Percentiles rank a stretch among this genome's conserved stretches.
phyloP scores from a whole-genome alignment of 495 filamentous ascomycete species.

The Trichocladium uniseriatum region DNA sequence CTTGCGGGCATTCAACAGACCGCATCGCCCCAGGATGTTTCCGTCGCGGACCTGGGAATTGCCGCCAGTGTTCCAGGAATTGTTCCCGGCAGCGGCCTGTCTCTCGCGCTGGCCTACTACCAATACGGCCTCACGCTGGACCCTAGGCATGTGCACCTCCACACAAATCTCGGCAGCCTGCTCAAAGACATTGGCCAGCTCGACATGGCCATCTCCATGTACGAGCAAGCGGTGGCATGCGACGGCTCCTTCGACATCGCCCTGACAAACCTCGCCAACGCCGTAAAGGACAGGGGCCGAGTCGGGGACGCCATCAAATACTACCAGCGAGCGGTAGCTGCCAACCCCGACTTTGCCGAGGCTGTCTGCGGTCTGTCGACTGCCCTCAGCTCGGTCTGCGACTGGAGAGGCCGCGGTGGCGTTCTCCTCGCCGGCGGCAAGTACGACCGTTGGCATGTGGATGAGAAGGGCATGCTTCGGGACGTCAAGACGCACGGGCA shows the following conservation, averaged over 20 bases:
- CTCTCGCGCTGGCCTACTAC: slow-evolving; percentile 87
- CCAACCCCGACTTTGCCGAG: slow-evolving; percentile 94
- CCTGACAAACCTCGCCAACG: slow-evolving; percentile 92
- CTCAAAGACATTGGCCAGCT: slow-evolving; percentile 96
- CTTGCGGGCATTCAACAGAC: slow-evolving; percentile 87
- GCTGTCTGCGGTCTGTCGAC: slow-evolving; percentile 95
- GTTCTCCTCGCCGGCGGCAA: slow-evolving; percentile 60
- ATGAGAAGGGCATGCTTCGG: slow-evolving; percentile 72
- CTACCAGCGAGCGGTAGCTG: slow-evolving; percentile 80
- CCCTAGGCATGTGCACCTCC: slow-evolving; percentile 87
- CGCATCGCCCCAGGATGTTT: slow-evolving; percentile 33
- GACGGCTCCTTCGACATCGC: slow-evolving; percentile 94
- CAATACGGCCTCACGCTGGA: slow-evolving; percentile 86
- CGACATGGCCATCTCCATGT: slow-evolving; percentile 88
- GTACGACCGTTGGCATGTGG: slow-evolving; percentile 90
- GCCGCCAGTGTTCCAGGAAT: slow-evolving; percentile 64
- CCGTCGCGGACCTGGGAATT: slow-evolving; percentile 19
- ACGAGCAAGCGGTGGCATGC: slow-evolving; percentile 86
- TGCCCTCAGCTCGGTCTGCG: slow-evolving; percentile 93
- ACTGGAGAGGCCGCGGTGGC: slow-evolving; percentile 86
- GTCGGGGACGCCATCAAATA: slow-evolving; percentile 88
- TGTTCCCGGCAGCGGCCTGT: slow-evolving; percentile 74
- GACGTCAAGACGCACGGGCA: slow-evolving; percentile 55
- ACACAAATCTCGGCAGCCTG: slow-evolving; percentile 91
- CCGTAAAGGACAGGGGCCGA: slow-evolving; percentile 91